Evolutionary conservation across 495 filamentous ascomycete genomes (phyloP), one percentile per base, ranked within the genome.

Genomic region (Xylaria nigripes): DNA sequence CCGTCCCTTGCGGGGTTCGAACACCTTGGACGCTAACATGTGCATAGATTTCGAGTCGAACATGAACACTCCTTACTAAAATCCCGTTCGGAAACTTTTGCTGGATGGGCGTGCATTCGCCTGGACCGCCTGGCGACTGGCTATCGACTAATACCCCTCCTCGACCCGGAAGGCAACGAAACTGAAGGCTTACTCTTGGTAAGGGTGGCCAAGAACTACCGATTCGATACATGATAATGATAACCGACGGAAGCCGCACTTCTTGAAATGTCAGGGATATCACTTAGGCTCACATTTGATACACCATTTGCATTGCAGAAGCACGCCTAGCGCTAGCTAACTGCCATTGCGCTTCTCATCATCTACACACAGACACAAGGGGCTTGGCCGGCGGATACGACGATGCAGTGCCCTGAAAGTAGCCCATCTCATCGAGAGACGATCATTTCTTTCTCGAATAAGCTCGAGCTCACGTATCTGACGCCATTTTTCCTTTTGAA

Each of bases 81-180:
- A 24, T 25, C 55, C 13, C 52, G 47, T 16, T 76, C 79, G 55
- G 86, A 91, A 57, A 70, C 81, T 25, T 63, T 90, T 18, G 82
- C 85, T 22, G 87, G 86, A 12, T 96, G 92, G 91, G 81, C 88
- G 27, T 95, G 91, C 68, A 85, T 95, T 62, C 82, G 89, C 22
- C 81, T 97, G 2, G 89, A 95, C 69, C 82, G 89, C 24, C 68
- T 96, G 13, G 82, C 81, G 58, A 72, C 76, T 36, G 92, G 92
- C 5, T 87, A 88, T 61, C 79, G 89, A 23, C 81, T 92, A 47
- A 66, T 97, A 36, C 81, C 82, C 45, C 75, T 97, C 19, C 69
- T 82, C 21, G 78, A 91, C 60, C 72, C 72, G 23, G 67, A 80
- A 21, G 88, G 89, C 16, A 61, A 74, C 23, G 65, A 76, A 30